A percentile compares a stretch with the other conserved stretches of the same genome.
phyloP scores from a whole-genome alignment of 768 basidiomycete species.

The Atractiella rhizophila region DNA sequence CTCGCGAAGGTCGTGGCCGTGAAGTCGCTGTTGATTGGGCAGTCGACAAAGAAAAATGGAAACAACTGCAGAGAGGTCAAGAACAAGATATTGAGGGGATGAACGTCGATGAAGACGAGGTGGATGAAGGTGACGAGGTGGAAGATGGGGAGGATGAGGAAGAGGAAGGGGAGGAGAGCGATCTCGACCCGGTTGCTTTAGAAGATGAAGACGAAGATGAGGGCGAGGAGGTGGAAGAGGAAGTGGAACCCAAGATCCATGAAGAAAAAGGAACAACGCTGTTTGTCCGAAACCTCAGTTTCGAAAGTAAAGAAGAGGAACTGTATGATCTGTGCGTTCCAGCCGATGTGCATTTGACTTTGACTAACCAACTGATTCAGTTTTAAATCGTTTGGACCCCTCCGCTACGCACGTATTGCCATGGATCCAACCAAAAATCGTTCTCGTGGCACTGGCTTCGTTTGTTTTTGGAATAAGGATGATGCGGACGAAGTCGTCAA shows the following conservation, averaged over 20 bases:
- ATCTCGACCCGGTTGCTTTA: conserved; percentile 17
- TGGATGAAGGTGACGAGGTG: conserved; percentile 15
- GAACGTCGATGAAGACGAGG: conserved; percentile 19
- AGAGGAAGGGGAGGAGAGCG: conserved; percentile 22
- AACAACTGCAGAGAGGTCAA: conserved; percentile 43
- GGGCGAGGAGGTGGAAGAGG: conserved; percentile 5
- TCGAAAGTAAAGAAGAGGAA: conserved; percentile 78
- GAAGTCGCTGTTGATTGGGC: conserved; percentile 90
- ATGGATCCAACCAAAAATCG: conserved; percentile 58
- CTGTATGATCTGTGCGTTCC: conserved; percentile 45
- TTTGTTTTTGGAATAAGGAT: conserved; percentile 81
- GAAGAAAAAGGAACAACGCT: conserved; percentile 51
- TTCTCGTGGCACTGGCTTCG: conserved; percentile 84
- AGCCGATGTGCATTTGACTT: neutral
- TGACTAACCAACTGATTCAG: conserved; percentile 24
- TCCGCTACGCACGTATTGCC: conserved; percentile 79
- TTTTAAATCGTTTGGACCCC: conserved; percentile 70
- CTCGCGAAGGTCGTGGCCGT: conserved; percentile 28
- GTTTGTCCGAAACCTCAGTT: conserved; percentile 82
- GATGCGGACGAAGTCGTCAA: conserved; percentile 64
- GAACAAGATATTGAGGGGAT: conserved; percentile 15
- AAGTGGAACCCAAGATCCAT: neutral
- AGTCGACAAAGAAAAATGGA: conserved; percentile 75
- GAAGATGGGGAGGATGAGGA: conserved; percentile 24
- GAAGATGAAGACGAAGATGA: conserved; percentile 20